Conservation (phyloP, 352 stramenopile species). For the Blastocystis sp. region DNA sequence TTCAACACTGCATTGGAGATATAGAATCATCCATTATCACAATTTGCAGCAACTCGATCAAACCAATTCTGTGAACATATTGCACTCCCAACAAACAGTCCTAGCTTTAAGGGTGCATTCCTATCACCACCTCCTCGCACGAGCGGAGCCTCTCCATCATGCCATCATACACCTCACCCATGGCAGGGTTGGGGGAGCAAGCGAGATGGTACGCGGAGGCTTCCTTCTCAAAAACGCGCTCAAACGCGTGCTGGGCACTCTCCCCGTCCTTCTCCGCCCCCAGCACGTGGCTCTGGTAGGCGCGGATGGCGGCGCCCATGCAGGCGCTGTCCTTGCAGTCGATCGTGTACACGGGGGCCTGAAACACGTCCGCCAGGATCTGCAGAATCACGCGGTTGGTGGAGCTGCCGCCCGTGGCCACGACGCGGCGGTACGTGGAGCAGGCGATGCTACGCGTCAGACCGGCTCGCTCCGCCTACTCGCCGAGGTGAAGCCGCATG, state of each 20-base stretch:
- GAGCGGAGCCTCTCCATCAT: not conserved
- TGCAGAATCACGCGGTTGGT: constrained; percentile 42
- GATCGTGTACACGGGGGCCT: constrained; percentile 42
- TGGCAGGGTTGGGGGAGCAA: not conserved
- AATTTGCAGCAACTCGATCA: no score
- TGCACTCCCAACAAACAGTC: no score
- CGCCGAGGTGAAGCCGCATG: constrained; percentile 47
- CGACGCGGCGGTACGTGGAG: not conserved
- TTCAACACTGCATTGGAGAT: no score
- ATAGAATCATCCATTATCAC: no score
- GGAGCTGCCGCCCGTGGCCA: constrained; percentile 29
- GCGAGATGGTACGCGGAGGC: not conserved
- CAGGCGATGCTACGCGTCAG: not conserved
- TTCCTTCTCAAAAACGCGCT: not conserved
- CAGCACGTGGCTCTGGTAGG: not conserved
- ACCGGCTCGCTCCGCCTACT: not conserved
- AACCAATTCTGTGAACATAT: no score
- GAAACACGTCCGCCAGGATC: constrained; percentile 50
- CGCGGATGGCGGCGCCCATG: constrained; percentile 45
- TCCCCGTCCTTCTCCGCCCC: not conserved
- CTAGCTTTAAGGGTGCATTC: not conserved
- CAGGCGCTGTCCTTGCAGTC: constrained; percentile 39
- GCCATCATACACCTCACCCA: not conserved
- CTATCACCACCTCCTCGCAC: not conserved
- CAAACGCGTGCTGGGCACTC: not conserved